phyloP scores from a whole-genome alignment of 805 yeast genomes.

The Brettanomyces anomalus region DNA sequence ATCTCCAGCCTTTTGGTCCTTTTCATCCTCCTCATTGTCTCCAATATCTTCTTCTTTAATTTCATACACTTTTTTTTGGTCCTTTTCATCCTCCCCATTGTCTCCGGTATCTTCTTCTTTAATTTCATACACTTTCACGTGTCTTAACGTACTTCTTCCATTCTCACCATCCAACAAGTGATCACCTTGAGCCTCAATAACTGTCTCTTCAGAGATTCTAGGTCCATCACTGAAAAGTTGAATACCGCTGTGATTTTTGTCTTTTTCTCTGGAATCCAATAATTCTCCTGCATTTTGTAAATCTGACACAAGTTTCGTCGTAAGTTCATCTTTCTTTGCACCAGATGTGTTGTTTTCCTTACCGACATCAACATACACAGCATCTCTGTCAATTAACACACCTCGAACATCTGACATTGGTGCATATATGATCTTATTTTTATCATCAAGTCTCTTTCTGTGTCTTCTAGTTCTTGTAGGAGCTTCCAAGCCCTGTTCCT shows the following conservation, averaged over 20 bases:
- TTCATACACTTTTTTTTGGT: constrained; percentile 35
- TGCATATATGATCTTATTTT: constrained; percentile 89
- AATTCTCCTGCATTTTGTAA: constrained; percentile 63
- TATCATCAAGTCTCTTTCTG: constrained; percentile 87
- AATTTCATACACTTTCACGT: constrained; percentile 43
- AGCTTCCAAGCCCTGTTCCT: constrained; percentile 44
- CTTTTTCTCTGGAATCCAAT: constrained; percentile 26
- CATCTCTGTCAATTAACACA: constrained; percentile 92
- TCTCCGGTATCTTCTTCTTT: constrained; percentile 28
- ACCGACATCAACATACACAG: constrained; percentile 87
- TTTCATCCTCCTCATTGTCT: constrained; percentile 32
- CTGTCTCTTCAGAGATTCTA: constrained; percentile 26
- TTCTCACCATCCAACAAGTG: constrained; percentile 8
- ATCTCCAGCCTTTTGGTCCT: constrained; percentile 36
- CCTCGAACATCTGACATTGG: constrained; percentile 99
- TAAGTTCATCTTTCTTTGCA: constrained; percentile 47
- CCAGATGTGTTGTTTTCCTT: constrained; percentile 16
- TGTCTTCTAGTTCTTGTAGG: constrained; percentile 44
- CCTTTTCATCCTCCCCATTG: constrained; percentile 38
- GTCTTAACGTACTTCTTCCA: constrained; percentile 62
- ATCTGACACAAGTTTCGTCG: constrained; percentile 77
- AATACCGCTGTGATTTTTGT: constrained; percentile 49
- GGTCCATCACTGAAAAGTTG: constrained; percentile 59
- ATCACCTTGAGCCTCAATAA: constrained; percentile 23
- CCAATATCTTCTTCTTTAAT: constrained; percentile 26